Percentiles rank a stretch among this genome's conserved stretches.
Evolutionary conservation across 345 rosid species (phyloP).

Genomic region (Noccaea bulbosa): DNA sequence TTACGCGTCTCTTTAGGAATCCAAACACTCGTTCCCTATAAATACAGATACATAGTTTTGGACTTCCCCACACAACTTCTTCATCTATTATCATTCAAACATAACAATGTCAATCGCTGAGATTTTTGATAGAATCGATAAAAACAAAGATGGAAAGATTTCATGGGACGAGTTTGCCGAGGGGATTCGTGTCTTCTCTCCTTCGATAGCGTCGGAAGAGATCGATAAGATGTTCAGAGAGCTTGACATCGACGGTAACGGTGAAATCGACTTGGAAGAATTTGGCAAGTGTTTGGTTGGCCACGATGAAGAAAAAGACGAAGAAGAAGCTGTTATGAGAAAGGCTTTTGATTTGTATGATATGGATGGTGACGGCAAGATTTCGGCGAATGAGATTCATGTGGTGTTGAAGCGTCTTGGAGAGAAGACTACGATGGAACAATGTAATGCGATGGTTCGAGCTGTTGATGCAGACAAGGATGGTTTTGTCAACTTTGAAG

Average conservation of each 20-base stretch:
- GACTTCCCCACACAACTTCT: neutral
- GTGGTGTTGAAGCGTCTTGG: constrained; percentile 24
- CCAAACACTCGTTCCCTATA: neutral
- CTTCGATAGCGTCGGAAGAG: constrained; percentile 14
- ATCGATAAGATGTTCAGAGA: constrained; percentile 30
- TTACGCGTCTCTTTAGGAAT: no score
- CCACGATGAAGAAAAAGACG: neutral
- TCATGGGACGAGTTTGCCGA: constrained; percentile 35
- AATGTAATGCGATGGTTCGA: constrained; percentile 18
- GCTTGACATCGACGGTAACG: constrained; percentile 22
- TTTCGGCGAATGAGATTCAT: constrained; percentile 30
- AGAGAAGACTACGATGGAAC: neutral
- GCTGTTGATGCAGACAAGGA: constrained; percentile 8
- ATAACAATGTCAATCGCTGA: constrained; percentile 4
- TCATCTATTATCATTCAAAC: neutral
- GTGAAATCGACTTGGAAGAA: constrained; percentile 3
- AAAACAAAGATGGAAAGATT: constrained; percentile 32
- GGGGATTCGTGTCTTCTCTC: constrained; percentile 26
- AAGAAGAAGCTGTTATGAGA: neutral
- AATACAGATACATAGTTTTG: constrained; percentile 9
- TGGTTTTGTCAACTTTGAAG: constrained; percentile 31
- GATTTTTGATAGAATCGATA: constrained; percentile 16
- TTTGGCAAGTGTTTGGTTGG: neutral
- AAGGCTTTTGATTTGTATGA: constrained; percentile 33
- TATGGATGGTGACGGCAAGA: constrained; percentile 31